phyloP scores from a whole-genome alignment of 2,329 filamentous ascomycete genomes.

The Tolypocladium tropicale region DNA sequence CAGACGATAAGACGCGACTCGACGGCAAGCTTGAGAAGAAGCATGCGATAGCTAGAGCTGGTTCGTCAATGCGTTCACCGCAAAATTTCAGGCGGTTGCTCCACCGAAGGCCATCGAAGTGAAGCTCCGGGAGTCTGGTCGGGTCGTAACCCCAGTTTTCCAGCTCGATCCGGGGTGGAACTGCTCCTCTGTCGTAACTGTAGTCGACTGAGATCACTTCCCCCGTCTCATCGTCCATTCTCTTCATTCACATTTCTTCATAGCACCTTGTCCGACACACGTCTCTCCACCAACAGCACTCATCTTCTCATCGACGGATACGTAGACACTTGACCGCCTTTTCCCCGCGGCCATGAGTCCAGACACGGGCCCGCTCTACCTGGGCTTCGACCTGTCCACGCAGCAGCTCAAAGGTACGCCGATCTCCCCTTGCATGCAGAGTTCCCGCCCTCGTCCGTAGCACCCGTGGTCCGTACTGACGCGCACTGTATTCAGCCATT shows the following conservation, averaged over 20 bases:
- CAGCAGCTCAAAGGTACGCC: conserved; percentile 81
- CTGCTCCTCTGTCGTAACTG: not conserved
- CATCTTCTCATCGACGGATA: not conserved
- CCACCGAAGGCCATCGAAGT: not conserved
- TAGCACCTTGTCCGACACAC: too few species aligned
- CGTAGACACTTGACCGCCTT: not conserved
- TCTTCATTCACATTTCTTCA: not conserved
- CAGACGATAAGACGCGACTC: not conserved
- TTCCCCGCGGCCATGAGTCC: conserved; percentile 17
- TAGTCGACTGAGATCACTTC: not conserved
- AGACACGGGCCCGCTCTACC: conserved; percentile 53
- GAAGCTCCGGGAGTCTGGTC: not conserved
- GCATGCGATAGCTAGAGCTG: not conserved
- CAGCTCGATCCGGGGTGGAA: not conserved
- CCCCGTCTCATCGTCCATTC: not conserved
- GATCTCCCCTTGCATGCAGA: not conserved
- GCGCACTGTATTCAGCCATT: conserved; percentile 44
- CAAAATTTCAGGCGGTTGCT: not conserved
- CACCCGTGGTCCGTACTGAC: not conserved
- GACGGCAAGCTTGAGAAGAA: not conserved
- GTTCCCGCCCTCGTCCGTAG: too few species aligned
- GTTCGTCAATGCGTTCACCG: not conserved
- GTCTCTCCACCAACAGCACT: too few species aligned
- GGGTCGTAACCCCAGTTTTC: not conserved
- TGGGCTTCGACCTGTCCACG: conserved; percentile 93